Base-by-base conservation (phyloP, 768 basidiomycete species). In the Amanita molliuscula region DNA sequence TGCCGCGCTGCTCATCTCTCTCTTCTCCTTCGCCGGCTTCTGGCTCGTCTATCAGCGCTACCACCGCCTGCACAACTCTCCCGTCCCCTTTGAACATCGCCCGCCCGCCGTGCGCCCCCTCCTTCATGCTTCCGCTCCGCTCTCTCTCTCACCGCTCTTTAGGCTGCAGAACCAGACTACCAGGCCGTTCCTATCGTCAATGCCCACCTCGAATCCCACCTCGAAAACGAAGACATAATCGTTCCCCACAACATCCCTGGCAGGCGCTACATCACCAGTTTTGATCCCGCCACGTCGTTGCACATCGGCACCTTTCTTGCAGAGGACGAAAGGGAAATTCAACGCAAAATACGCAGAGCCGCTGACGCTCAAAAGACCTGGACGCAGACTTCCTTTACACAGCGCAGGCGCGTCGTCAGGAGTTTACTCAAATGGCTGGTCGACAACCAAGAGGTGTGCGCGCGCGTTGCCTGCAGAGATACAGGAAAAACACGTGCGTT, bases 351-450 rank as follows among this genome's bases (percentile, higher is more conserved):
- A 54, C 52, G 57, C 6, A 67, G 60, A 23, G 90, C 93, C 0
- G 68, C 71, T 11, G 56, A 62, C 0, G 90, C 92, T 1, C 90
- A 92, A 62, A 67, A 71, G 45, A 55, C 56, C n/a, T 96, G 92
- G 92, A 73, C 73, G 16, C 59, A 75, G 6, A 89, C 84, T 15
- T 79, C 81, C 0, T 97, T 93, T 61, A 72, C 75, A 1, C 79
- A 94, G 57, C 74, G 96, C 36, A 74, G 84, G 61, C 78, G 86
- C 54, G 87, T 99, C 36, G 70, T 98, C 60, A 72, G 89, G 44
- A 94, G 88, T 59, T 62, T 99, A 53, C 72, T 92, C 60, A 88
- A 87, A 55, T 99, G 95, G 95, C 72, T 95, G 4, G 82, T 97
- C 29, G 82, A 87, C 55, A 93, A 98, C 59, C 88, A 93, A 68